Evolutionary conservation across 306 rosid species (phyloP).

Genomic region (Malus sylvestris): DNA sequence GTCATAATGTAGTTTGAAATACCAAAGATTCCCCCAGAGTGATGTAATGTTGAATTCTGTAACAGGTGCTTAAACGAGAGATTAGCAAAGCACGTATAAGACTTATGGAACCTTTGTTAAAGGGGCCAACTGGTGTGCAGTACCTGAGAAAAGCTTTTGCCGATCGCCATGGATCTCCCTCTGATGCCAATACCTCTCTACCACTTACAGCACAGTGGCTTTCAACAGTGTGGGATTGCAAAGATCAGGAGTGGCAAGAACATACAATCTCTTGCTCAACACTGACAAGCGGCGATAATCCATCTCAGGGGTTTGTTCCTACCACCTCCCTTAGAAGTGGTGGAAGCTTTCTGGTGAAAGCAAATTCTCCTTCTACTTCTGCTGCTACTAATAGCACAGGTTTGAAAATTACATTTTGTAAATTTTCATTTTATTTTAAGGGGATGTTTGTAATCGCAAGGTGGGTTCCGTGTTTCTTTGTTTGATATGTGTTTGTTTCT

Average conservation of each 20-base stretch:
- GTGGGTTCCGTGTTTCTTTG: background rate
- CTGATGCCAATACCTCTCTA: slow-evolving; percentile 50
- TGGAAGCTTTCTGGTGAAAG: slow-evolving; percentile 47
- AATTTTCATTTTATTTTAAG: background rate
- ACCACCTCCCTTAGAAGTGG: slow-evolving; percentile 72
- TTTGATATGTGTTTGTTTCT: background rate
- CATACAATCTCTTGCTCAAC: slow-evolving; percentile 34
- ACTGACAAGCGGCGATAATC: slow-evolving; percentile 23
- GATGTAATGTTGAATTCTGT: slow-evolving; percentile 4
- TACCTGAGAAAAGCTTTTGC: slow-evolving; percentile 79
- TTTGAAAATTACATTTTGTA: background rate
- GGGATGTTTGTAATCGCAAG: background rate
- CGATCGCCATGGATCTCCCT: slow-evolving; percentile 65
- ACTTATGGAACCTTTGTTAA: slow-evolving; percentile 68
- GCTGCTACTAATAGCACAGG: slow-evolving; percentile 34
- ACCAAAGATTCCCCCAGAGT: background rate
- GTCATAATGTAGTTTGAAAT: background rate
- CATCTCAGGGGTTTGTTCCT: slow-evolving; percentile 63
- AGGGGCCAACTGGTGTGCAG: slow-evolving; percentile 85
- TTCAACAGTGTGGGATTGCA: slow-evolving; percentile 50
- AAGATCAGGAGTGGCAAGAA: slow-evolving; percentile 85
- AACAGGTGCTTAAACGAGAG: slow-evolving; percentile 76
- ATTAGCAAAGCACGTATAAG: slow-evolving; percentile 81
- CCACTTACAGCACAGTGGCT: slow-evolving; percentile 66
- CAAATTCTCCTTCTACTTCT: slow-evolving; percentile 24